phyloP scores from a whole-genome alignment of 2,329 filamentous ascomycete genomes.

The Trichoderma simmonsii region DNA sequence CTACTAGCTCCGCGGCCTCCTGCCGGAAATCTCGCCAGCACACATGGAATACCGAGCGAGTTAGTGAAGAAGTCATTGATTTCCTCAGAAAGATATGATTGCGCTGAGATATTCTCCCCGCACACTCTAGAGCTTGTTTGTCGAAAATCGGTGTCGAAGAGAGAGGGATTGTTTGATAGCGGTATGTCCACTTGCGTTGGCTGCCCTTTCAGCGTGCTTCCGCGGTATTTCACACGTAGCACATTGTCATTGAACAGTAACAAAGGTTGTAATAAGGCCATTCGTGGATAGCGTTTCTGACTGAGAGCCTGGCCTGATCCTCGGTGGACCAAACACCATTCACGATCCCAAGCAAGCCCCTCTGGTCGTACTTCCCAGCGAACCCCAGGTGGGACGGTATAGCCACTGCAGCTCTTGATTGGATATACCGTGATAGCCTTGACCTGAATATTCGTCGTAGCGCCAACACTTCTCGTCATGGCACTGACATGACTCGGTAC shows the following conservation, averaged over 20 bases:
- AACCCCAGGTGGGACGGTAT: constrained; percentile 59
- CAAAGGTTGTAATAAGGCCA: constrained; percentile 76
- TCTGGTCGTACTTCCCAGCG: constrained; percentile 77
- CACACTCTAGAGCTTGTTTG: constrained; percentile 67
- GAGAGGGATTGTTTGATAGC: constrained; percentile 63
- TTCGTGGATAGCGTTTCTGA: constrained; percentile 83
- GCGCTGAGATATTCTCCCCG: constrained; percentile 70
- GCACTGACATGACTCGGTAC: background rate
- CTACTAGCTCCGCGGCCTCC: constrained; percentile 56
- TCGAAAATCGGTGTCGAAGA: constrained; percentile 46
- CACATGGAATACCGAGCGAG: constrained; percentile 73
- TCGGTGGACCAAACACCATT: constrained; percentile 91
- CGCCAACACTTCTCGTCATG: fast-evolving
- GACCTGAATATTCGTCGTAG: constrained; percentile 37
- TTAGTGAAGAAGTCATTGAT: constrained; percentile 76
- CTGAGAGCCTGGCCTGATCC: constrained; percentile 81
- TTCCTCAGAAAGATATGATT: constrained; percentile 62
- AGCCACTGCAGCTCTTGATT: constrained; percentile 90
- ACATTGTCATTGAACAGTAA: constrained; percentile 68
- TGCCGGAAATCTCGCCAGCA: constrained; percentile 78
- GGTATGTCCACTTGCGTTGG: constrained; percentile 51
- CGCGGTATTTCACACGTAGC: constrained; percentile 58
- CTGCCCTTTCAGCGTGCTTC: constrained; percentile 25
- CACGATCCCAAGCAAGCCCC: constrained; percentile 88
- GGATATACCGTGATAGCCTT: constrained; percentile 75